Base-by-base conservation (phyloP, 805 yeast genomes). In the Metschnikowia bowlesiae region DNA sequence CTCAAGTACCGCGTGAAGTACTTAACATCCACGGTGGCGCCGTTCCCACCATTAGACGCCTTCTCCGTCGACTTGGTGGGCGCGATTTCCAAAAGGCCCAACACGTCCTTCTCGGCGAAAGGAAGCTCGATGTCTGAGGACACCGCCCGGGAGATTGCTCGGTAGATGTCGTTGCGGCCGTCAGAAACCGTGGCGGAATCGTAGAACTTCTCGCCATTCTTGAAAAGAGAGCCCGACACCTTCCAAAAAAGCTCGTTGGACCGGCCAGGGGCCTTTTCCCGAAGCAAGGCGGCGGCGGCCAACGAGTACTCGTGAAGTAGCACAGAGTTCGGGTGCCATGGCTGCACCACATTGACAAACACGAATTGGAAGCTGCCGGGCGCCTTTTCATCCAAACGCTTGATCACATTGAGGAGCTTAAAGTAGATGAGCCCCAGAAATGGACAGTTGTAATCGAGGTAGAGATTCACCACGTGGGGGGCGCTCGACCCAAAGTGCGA, bases 301-400 rank as follows among this genome's bases (percentile, higher is more conserved):
- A 89, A 65, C 0, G 86, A 76, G 39, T 86, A 85, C 62, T 89
- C 96, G 63, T 85, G 85, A 37, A 82, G 71, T 35, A 81, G 67
- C 5, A 80, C 77, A 1, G 92, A 84, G 49, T 82, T 80, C 40
- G 91, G 84, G 64, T 89, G 96, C 96, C 96, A 89, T 56, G 95
- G 94, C 70, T 89, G 96, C n/a, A 86, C 74, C 38, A 84, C 89
- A 61, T 87, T 85, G 53, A 83, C 77, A 65, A 85, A 81, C 9
- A 82, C 79, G 53, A 87, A 76, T 56, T 81, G 80, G 58, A 84
- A 79, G 52, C 77, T 64, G 50, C 74, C 74, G 1, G 83, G 78
- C 46, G 72, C 68, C 48, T 73, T 67, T 31, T 65, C 54, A 44
- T 76, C 72, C 43, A 84, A 66, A 30, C 62, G 53, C 16, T 89